These are phyloP conservation scores for Avena sativa DNA, from an alignment of 176 grass and related monocot genomes.

Conservation along the genomic window DNA sequence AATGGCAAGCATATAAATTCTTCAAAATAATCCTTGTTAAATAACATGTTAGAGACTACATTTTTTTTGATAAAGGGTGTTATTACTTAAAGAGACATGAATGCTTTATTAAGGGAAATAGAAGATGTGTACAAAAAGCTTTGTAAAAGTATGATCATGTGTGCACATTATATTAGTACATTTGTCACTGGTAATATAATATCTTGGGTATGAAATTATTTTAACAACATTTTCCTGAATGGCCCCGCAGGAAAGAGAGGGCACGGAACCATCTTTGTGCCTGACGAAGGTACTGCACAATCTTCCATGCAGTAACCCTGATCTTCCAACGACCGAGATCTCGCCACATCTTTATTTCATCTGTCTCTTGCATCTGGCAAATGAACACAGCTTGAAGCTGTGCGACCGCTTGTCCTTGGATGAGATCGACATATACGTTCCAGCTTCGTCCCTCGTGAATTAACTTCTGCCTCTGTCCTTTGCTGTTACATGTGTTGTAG, in stretches of 20 bases:
- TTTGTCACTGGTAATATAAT: constrained; percentile 21
- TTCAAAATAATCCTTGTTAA: not conserved
- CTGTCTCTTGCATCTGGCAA: constrained; percentile 91
- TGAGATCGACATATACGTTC: constrained; percentile 83
- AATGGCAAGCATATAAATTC: not conserved
- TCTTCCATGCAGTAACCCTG: constrained; percentile 62
- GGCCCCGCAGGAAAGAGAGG: constrained; percentile 46
- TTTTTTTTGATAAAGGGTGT: too few species aligned
- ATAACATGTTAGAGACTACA: not conserved
- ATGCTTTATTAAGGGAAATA: not conserved
- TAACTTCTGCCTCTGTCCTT: constrained; percentile 22
- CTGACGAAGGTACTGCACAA: constrained; percentile 66
- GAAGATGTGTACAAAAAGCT: not conserved
- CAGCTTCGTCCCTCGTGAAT: constrained; percentile 47
- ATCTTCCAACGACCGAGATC: constrained; percentile 62
- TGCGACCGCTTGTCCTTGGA: constrained; percentile 66
- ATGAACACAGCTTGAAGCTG: constrained; percentile 72
- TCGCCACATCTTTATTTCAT: constrained; percentile 93
- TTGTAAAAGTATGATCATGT: not conserved
- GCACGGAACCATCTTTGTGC: constrained; percentile 41
- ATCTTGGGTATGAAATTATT: not conserved
- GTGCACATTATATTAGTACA: constrained; percentile 18
- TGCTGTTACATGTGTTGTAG: not conserved
- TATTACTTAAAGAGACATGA: not conserved
- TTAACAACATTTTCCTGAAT: constrained; percentile 20